Evolutionary conservation across 768 basidiomycete species (phyloP), one percentile per base, ranked within the genome.

Genomic region (Fibroporia radiculosa): DNA sequence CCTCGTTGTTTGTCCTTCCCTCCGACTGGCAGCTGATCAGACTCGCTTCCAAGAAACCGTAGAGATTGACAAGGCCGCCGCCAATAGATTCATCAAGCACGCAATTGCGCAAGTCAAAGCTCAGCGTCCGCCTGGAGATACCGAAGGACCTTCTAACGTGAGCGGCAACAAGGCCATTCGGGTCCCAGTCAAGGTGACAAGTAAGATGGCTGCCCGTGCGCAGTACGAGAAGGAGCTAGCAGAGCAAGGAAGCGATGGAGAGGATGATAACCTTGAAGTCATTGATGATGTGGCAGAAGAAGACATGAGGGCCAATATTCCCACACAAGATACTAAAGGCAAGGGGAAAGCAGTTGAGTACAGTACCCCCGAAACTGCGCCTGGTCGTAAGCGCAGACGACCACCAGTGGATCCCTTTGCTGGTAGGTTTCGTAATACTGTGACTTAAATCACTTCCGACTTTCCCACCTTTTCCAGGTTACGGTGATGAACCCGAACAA

Each of bases 11-110:
- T 27, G n/a, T 26, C 39, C 14, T 8, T n/a, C 24, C 4, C 29
- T 16, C 14, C 14, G 18, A 6, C 42, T 20, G n/a, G n/a, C n/a
- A n/a, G n/a, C 23, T 27, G 31, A 22, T 26, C 29, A 8, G n/a
- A 11, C 29, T 29, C 25, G 18, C 18, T 23, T 37, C 6, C 57
- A 76, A 74, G 65, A n/a, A 33, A 67, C 62, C 33, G 25, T 60
- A 16, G 64, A 62, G n/a, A 62, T 92, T 47, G 89, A 93, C 73
- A 86, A 84, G 61, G 78, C 67, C 19, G 89, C 85, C 11, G 89
- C 89, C 1, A 66, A 68, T 34, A 78, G 90, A 24, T 93, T 93
- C 63, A 92, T 93, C 61, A 85, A 82, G 62, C 74, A 85, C 58
- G 85, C 87, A 23, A 87, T 90, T 33, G 66, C 82, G 1, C 82